Percentiles rank a stretch among this genome's conserved stretches.
phyloP scores from a whole-genome alignment of 2,329 filamentous ascomycete genomes.

The Fusarium piperis region DNA sequence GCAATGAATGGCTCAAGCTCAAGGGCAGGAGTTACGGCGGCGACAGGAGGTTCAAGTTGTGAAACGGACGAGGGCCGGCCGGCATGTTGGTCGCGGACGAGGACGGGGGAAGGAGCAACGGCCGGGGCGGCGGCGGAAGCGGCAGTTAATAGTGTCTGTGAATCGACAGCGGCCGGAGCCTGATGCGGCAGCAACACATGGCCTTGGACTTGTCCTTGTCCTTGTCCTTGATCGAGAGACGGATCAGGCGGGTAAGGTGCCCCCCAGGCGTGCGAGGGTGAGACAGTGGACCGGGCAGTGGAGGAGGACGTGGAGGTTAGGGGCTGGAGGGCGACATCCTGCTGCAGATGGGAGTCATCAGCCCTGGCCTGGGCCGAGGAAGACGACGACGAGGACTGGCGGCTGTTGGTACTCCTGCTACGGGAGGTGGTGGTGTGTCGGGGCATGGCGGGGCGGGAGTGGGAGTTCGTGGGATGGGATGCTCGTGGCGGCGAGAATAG shows the following conservation, averaged over 20 bases:
- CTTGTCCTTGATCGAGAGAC: constrained; percentile 23
- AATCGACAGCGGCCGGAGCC: constrained; percentile 35
- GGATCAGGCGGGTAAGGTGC: constrained; percentile 28
- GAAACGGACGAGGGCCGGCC: constrained; percentile 9
- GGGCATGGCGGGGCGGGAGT: constrained; percentile 42
- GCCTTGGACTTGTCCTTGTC: constrained; percentile 9
- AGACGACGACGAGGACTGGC: constrained; percentile 36
- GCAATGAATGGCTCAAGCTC: constrained; percentile 2
- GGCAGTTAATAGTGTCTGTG: constrained; percentile 37
- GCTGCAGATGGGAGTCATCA: constrained; percentile 42
- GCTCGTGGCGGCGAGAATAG: constrained; percentile 2
- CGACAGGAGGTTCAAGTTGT: constrained; percentile 9
- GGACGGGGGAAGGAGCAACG: constrained; percentile 18
- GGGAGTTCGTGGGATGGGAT: constrained; percentile 1
- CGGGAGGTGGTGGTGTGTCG: constrained; percentile 28
- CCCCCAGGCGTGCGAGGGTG: constrained; percentile 36
- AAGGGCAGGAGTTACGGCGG: constrained; percentile 5
- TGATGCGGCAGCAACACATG: constrained; percentile 39
- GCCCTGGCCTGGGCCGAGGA: constrained; percentile 39
- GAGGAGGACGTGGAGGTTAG: constrained; percentile 43
- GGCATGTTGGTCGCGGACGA: constrained; percentile 23
- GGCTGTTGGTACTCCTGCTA: constrained; percentile 35
- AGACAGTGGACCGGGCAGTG: constrained; percentile 41
- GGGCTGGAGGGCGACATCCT: constrained; percentile 46
- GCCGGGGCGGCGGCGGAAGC: constrained; percentile 23